Conservation (phyloP, 305 asterid genomes). For the Stenogyne calaminthoides region DNA sequence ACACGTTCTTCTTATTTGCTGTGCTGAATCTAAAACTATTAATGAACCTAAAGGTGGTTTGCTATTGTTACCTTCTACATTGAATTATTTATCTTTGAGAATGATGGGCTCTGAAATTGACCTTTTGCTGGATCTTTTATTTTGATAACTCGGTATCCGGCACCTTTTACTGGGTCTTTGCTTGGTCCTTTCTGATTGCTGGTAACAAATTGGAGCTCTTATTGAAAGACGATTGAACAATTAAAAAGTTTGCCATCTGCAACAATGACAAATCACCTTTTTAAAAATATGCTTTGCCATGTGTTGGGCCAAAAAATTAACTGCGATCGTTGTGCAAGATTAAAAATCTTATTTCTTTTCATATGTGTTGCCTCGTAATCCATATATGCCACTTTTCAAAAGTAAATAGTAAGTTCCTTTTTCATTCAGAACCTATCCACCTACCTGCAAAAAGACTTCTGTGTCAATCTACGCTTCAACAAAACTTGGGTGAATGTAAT, state of each 20-base stretch:
- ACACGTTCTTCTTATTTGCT: slow-evolving; percentile 79
- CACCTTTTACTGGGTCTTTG: slow-evolving; percentile 11
- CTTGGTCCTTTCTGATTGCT: slow-evolving; percentile 5
- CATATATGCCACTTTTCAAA: background rate
- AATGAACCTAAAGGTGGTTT: slow-evolving; percentile 88
- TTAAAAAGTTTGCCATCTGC: slow-evolving; percentile 3
- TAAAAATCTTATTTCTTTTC: background rate
- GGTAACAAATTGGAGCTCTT: background rate
- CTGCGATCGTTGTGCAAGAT: slow-evolving; percentile 9
- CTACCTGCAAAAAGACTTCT: background rate
- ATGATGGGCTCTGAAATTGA: background rate
- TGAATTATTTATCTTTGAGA: slow-evolving; percentile 13
- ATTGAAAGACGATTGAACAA: slow-evolving; percentile 13
- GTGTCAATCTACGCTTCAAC: slow-evolving; percentile 10
- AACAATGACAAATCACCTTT: background rate
- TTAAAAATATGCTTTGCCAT: background rate
- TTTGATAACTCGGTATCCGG: too few species aligned
- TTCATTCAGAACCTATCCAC: background rate
- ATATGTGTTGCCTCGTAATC: background rate
- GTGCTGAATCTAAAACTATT: slow-evolving; percentile 87
- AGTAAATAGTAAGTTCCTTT: background rate
- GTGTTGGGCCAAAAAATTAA: background rate
- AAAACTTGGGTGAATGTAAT: background rate
- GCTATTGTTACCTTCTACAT: slow-evolving; percentile 22
- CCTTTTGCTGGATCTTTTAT: slow-evolving; percentile 18